These are phyloP conservation scores for Scheffersomyces illinoinensis DNA, from an alignment of 1,139 yeast genomes.

Conservation along the genomic window DNA sequence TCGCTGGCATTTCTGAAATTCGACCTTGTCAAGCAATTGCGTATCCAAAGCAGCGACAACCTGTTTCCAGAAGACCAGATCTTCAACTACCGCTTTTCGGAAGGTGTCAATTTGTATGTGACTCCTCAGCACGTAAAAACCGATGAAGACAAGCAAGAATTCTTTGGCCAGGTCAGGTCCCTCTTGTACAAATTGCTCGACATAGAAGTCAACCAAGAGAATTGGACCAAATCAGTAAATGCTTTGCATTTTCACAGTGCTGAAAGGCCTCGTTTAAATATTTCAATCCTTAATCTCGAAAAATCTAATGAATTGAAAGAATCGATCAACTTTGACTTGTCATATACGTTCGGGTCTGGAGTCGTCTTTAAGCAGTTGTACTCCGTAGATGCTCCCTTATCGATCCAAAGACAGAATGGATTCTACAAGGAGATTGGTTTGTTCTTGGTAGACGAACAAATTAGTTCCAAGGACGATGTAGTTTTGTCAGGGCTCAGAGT, in stretches of 20 bases:
- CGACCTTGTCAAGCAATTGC: conserved; percentile 15
- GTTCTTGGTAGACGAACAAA: conserved; percentile 29
- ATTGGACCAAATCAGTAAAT: conserved; percentile 23
- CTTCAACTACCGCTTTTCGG: conserved; percentile 25
- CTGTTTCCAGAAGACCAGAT: conserved; percentile 8
- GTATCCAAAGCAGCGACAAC: conserved; percentile 24
- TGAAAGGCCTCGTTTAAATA: background rate
- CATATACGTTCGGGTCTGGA: background rate
- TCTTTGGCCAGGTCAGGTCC: conserved; percentile 20
- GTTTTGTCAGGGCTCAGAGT: conserved; percentile 38
- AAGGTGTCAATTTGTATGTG: conserved; percentile 29
- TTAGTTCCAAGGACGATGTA: conserved; percentile 32
- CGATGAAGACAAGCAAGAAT: conserved; percentile 15
- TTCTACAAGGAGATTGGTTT: conserved; percentile 35
- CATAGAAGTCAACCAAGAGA: conserved; percentile 11
- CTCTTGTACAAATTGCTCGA: conserved; percentile 19
- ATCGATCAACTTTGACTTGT: background rate
- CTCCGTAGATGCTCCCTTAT: background rate
- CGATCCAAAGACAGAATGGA: conserved; percentile 1
- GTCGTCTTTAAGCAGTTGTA: background rate
- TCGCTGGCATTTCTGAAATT: background rate
- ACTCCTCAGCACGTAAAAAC: conserved; percentile 17
- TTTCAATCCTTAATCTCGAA: background rate
- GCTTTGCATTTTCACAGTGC: conserved; percentile 19
- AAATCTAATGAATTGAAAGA: background rate